Conservation (phyloP, 257 asterid genomes). For the Capsicum baccatum region DNA sequence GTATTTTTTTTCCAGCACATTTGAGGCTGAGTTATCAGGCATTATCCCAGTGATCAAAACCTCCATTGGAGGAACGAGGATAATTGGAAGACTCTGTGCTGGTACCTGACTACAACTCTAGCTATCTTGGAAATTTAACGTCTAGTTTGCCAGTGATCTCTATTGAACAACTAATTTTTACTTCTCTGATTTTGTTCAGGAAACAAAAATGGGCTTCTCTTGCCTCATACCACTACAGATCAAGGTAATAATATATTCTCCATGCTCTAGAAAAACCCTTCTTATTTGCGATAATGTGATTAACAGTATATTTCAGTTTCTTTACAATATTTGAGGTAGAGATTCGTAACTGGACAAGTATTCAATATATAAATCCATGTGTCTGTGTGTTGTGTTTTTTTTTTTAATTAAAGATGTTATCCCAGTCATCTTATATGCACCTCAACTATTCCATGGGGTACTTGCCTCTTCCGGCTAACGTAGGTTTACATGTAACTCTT, state of each 20-base stretch:
- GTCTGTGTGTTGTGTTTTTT: neutral
- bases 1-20: slow-evolving; percentile 58
- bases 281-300: neutral
- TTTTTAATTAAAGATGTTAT: neutral
- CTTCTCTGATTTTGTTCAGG: slow-evolving; percentile 47
- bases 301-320: neutral
- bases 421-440: neutral
- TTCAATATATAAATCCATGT: neutral
- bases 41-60: slow-evolving; percentile 87
- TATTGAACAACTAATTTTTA: neutral
- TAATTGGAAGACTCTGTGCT: slow-evolving; percentile 88
- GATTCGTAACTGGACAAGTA: neutral
- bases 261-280: neutral
- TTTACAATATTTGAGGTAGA: neutral
- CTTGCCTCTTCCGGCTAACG: neutral
- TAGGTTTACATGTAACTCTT: no score
- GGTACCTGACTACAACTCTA: slow-evolving; percentile 44
- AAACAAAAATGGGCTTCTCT: slow-evolving; percentile 89
- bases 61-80: slow-evolving; percentile 84
- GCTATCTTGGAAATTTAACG: neutral
- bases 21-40: slow-evolving; percentile 81
- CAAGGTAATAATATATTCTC: slow-evolving; percentile 58
- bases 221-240: slow-evolving; percentile 95
- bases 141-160: neutral
- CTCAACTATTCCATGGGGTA: neutral